phyloP scores from a whole-genome alignment of 495 filamentous ascomycete genomes.

The Aspergillus ellipticus region DNA sequence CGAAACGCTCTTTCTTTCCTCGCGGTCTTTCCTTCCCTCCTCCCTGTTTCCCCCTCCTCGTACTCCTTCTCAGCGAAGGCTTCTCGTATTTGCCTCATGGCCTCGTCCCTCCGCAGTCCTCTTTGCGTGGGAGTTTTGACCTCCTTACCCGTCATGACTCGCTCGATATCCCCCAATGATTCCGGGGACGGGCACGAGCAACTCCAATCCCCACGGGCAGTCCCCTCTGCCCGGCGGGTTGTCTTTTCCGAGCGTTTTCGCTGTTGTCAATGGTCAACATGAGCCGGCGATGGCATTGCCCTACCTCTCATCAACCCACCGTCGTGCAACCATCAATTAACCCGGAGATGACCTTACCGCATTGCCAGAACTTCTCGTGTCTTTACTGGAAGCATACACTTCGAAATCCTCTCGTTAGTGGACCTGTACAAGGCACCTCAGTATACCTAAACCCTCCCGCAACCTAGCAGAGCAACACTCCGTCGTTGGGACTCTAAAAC shows the following conservation, averaged over 20 bases:
- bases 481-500: not conserved
- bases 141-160: not conserved
- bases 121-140: not conserved
- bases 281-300: not conserved
- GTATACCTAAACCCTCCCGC: not conserved
- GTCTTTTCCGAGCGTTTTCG: not conserved
- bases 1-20: constrained; percentile 18
- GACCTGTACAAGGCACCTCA: not conserved
- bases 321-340: not conserved
- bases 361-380: too few species aligned
- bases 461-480: not conserved
- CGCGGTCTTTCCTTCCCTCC: constrained; percentile 30
- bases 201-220: not conserved
- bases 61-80: not conserved
- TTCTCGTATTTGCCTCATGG: too few species aligned
- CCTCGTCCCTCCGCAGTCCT: constrained; percentile 34
- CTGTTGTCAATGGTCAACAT: not conserved
- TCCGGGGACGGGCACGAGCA: not conserved
- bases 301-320: not conserved
- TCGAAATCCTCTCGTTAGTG: not conserved
- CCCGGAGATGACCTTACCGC: too few species aligned
- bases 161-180: not conserved
- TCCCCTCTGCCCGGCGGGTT: not conserved
- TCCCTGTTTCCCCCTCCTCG: constrained; percentile 13
- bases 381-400: not conserved